Base-by-base conservation (phyloP, 2,329 filamentous ascomycete genomes). In the Penicillium glabrum region DNA sequence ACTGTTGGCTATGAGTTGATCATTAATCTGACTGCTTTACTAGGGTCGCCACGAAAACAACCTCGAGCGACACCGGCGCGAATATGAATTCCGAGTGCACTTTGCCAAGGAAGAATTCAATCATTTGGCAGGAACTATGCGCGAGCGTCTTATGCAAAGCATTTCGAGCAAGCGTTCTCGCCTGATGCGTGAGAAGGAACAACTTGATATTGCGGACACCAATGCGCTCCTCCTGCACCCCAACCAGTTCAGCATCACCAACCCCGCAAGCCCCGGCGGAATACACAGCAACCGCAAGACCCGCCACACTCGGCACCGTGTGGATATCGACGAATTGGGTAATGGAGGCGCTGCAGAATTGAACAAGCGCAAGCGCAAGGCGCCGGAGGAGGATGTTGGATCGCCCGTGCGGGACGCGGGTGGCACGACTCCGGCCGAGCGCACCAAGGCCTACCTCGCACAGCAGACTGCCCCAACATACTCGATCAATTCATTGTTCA, bases 201-300 rank as follows among this genome's bases (percentile, higher is more conserved):
- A 87, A 67, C 75, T 88, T 24, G 86, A 88, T 62, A 83, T 88
- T 57, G 84, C 84, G 3, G 86, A 88, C 70, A 87, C 82, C 70
- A 88, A 86, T 66, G 83, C 86, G 7, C 79, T 87, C 51, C 81
- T 88, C 11, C 79, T 88, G 7, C 84, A 88, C 60, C 85, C 86
- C 14, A 86, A 83, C 60, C 86, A 88, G 63, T 88, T 87, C 74
- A 85, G 82, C 69, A 84, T 88, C 60, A 84, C 83, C 62, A 83
- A 86, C 59, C 84, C 84, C n/a, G 79, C 80, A 19, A 86, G 83
- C 56, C 86, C 86, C 23, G 84, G 85, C 46, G 84, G 85, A 2
- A 76, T 82, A 23, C 81, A 83, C 64, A 81, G 79, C 57, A 84
- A 85, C 62, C 80, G 86, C 59, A 88, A 88, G 72, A 88, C 86